Conservation (phyloP, 169 alveolate genomes). For the Perkinsus marinus region DNA sequence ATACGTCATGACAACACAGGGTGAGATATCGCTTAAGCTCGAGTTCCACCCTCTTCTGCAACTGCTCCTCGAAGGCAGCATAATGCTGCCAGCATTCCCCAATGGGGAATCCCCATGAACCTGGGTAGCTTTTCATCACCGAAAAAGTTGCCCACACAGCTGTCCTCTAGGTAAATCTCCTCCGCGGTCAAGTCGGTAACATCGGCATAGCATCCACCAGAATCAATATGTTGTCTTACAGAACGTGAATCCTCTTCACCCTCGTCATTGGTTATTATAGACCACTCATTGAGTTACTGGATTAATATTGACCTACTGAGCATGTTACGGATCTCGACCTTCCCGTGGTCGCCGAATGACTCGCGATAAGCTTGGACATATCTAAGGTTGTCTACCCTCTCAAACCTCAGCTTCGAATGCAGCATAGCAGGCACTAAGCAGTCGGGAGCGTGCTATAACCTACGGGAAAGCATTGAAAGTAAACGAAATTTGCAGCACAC, state of each 20-base stretch:
- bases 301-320: neutral
- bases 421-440: neutral
- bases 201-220: neutral
- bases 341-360: neutral
- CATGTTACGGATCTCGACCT: neutral
- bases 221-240: too few species aligned
- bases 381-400: neutral
- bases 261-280: too few species aligned
- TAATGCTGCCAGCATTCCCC: too few species aligned
- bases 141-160: neutral
- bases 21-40: neutral
- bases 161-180: neutral
- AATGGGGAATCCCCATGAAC: neutral
- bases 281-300: neutral
- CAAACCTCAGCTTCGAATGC: neutral
- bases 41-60: neutral
- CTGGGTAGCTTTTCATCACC: neutral
- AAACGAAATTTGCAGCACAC: too few species aligned
- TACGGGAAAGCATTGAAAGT: too few species aligned
- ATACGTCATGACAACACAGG: neutral
- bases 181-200: neutral
- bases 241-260: neutral
- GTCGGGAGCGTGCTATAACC: neutral
- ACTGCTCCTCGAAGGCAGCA: neutral
- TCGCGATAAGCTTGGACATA: neutral